phyloP scores from a whole-genome alignment of 106 monocot genomes.

The Narthecium ossifragum region DNA sequence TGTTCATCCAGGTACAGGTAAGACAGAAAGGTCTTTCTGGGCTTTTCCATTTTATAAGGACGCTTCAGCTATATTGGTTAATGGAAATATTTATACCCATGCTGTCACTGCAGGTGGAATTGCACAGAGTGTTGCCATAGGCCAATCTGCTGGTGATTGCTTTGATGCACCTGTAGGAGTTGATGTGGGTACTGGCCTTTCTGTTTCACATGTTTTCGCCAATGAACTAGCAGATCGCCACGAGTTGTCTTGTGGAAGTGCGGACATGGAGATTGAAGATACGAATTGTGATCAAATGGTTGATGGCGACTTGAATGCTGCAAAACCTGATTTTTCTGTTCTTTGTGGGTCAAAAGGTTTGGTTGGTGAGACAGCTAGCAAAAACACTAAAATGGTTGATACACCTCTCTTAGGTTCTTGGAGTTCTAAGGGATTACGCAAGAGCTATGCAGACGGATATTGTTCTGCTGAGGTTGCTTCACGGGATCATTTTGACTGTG shows the following conservation, averaged over 20 bases:
- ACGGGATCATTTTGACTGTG: constrained; percentile 14
- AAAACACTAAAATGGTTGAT: not conserved
- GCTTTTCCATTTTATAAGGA: constrained; percentile 8
- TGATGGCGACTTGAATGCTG: constrained; percentile 3
- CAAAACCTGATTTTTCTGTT: not conserved
- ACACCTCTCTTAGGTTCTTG: not conserved
- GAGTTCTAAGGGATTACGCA: constrained; percentile 1
- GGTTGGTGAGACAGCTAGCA: not conserved
- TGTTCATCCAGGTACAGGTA: constrained; percentile 6
- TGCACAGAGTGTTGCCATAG: not conserved
- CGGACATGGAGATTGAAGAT: constrained; percentile 11
- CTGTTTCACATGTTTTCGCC: not conserved
- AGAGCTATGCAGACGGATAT: constrained; percentile 5
- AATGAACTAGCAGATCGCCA: not conserved
- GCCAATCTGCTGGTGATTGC: not conserved
- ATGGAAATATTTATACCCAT: constrained; percentile 8
- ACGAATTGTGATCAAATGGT: not conserved
- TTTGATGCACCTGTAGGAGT: constrained; percentile 9
- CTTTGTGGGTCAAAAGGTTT: constrained; percentile 1
- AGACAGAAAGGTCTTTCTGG: not conserved
- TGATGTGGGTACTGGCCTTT: not conserved
- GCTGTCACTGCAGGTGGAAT: constrained; percentile 1
- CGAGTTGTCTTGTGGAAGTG: not conserved
- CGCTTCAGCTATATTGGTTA: constrained; percentile 9
- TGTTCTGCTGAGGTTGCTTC: constrained; percentile 13